A percentile compares a stretch with the other conserved stretches of the same genome.
Conservation (phyloP, 2,329 filamentous ascomycete species). For the Aspergillus ochraceus region DNA sequence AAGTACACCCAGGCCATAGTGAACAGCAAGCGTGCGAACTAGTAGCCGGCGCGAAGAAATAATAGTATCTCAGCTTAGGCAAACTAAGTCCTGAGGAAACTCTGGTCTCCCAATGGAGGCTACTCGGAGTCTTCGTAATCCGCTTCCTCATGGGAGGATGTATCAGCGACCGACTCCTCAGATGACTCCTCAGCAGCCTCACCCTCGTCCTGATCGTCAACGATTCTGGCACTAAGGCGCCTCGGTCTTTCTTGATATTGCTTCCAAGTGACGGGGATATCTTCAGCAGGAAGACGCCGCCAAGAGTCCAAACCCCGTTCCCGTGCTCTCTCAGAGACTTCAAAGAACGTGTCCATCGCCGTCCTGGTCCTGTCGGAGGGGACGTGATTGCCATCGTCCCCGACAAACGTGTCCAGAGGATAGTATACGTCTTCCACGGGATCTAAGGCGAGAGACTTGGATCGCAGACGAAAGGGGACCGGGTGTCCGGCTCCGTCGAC, state of each 20-base stretch:
- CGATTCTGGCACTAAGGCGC: neutral
- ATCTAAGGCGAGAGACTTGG: slow-evolving; percentile 14
- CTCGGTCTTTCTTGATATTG: neutral
- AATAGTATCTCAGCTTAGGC: no score
- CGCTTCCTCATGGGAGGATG: neutral
- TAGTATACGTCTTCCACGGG: slow-evolving; percentile 9
- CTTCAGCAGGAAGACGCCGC: slow-evolving; percentile 17
- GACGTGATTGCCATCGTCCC: slow-evolving; percentile 7
- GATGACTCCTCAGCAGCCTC: neutral
- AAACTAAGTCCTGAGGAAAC: no score
- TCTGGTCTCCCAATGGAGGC: neutral
- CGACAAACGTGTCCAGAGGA: slow-evolving; percentile 21
- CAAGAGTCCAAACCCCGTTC: slow-evolving; percentile 14
- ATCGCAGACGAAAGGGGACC: slow-evolving; percentile 14
- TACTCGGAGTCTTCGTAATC: neutral
- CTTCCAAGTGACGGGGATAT: slow-evolving; percentile 20
- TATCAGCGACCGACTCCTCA: neutral
- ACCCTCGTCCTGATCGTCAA: neutral
- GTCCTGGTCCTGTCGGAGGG: slow-evolving; percentile 15
- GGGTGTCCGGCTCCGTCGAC: neutral
- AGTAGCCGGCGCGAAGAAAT: no score
- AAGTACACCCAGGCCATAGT: no score
- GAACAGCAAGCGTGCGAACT: no score
- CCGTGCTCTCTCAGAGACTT: slow-evolving; percentile 15
- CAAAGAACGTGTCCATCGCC: slow-evolving; percentile 17